A percentile compares a stretch with the other conserved stretches of the same genome.
phyloP scores from a whole-genome alignment of 805 yeast species.

The Komagataella phaffii region DNA sequence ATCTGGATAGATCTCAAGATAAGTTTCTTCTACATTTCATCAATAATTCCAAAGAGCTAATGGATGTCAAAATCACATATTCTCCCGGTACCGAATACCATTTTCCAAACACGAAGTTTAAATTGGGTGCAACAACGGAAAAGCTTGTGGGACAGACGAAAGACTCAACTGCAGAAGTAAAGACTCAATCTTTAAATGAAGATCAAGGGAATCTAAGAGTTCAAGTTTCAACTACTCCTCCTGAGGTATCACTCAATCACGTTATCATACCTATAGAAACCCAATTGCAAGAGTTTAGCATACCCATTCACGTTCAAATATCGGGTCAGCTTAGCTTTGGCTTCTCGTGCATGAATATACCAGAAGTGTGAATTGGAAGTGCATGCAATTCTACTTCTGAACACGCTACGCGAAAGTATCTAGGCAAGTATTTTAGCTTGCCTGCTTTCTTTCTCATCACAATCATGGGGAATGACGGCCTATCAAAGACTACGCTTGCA shows the following conservation, averaged over 20 bases:
- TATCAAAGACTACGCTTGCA: constrained; percentile 24
- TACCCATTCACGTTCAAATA: neutral
- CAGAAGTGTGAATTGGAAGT: neutral
- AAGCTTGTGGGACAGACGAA: neutral
- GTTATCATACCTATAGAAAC: neutral
- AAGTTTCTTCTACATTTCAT: constrained; percentile 6
- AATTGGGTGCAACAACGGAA: neutral
- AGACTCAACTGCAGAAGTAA: neutral
- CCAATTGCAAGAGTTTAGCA: neutral
- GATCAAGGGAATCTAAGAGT: neutral
- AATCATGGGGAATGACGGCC: neutral
- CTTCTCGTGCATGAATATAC: neutral
- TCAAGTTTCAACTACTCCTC: neutral
- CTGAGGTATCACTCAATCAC: neutral
- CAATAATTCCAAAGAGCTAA: constrained; percentile 4
- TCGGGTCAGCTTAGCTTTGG: neutral
- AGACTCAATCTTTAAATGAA: neutral
- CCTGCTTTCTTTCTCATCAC: neutral
- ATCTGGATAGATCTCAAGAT: neutral
- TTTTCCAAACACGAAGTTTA: neutral
- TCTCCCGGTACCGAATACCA: neutral
- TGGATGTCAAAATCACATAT: constrained; percentile 6
- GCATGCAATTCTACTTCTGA: too few species aligned
- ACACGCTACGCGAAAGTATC: too few species aligned
- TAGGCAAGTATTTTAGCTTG: neutral